These are phyloP conservation scores for Thielaviopsis musarum DNA, from an alignment of 2,329 filamentous ascomycete genomes.

Conservation along the genomic window DNA sequence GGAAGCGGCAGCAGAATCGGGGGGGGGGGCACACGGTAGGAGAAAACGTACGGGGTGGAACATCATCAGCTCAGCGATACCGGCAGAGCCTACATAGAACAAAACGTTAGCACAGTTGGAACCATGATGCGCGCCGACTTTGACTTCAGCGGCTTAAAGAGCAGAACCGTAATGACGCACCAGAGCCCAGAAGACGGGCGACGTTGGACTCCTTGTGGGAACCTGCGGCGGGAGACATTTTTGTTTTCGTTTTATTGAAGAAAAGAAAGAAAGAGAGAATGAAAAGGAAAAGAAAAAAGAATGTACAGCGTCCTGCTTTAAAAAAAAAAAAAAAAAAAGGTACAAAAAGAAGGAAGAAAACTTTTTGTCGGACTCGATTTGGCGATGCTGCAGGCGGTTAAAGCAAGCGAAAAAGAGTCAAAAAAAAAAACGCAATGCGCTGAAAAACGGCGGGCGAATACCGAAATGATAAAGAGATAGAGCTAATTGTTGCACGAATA, in stretches of 20 bases:
- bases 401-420: neutral
- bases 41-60: conserved; percentile 61
- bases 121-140: neutral
- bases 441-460: conserved; percentile 4
- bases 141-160: neutral
- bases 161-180: conserved; percentile 30
- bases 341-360: neutral
- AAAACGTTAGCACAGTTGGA: neutral
- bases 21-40: neutral
- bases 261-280: neutral
- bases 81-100: conserved; percentile 53
- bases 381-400: neutral
- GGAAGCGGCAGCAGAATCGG: neutral
- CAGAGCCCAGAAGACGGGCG: conserved; percentile 80
- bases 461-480: conserved; percentile 6
- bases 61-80: conserved; percentile 81
- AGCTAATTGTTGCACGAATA: too few species aligned
- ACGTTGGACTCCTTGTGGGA: conserved; percentile 70
- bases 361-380: neutral
- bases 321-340: neutral
- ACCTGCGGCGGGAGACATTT: conserved; percentile 41
- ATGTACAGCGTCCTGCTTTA: neutral
- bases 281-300: neutral
- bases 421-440: neutral
- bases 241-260: conserved; percentile 13